Evolutionary conservation across 2,329 filamentous ascomycete species (phyloP).

Genomic region (Trichophyton rubrum): DNA sequence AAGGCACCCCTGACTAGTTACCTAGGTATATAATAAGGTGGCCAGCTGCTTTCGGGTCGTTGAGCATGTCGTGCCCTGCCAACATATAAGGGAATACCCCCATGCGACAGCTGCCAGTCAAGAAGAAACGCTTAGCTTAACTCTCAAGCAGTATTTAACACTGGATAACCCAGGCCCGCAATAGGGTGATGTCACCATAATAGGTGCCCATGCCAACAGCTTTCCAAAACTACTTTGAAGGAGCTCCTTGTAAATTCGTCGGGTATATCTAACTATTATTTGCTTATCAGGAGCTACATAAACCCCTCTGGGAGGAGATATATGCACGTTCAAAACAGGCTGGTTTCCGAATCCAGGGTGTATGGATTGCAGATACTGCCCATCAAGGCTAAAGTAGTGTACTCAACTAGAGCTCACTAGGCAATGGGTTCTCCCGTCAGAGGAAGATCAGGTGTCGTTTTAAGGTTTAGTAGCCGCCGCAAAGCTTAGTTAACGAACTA

Average conservation of each 20-base stretch:
- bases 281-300: conserved; percentile 60
- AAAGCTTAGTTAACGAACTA: no score
- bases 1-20: not conserved
- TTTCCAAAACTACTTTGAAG: conserved; percentile 60
- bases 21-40: not conserved
- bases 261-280: not conserved
- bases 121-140: conserved; percentile 60
- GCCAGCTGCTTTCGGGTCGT: conserved; percentile 41
- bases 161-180: conserved; percentile 54
- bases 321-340: conserved; percentile 44
- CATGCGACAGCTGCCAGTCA: conserved; percentile 59
- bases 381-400: conserved; percentile 70
- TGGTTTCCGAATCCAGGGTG: conserved; percentile 59
- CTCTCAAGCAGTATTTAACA: conserved; percentile 81
- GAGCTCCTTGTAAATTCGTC: not conserved
- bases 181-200: conserved; percentile 68
- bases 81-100: conserved; percentile 73
- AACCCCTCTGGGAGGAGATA: conserved; percentile 81
- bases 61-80: conserved; percentile 60
- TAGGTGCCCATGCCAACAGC: conserved; percentile 80
- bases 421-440: conserved; percentile 58
- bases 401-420: conserved; percentile 61
- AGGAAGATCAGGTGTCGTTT: not conserved
- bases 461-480: not conserved
- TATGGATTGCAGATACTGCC: conserved; percentile 85